phyloP scores from a whole-genome alignment of 2,329 filamentous ascomycete species.

The Elsinoe fawcettii region DNA sequence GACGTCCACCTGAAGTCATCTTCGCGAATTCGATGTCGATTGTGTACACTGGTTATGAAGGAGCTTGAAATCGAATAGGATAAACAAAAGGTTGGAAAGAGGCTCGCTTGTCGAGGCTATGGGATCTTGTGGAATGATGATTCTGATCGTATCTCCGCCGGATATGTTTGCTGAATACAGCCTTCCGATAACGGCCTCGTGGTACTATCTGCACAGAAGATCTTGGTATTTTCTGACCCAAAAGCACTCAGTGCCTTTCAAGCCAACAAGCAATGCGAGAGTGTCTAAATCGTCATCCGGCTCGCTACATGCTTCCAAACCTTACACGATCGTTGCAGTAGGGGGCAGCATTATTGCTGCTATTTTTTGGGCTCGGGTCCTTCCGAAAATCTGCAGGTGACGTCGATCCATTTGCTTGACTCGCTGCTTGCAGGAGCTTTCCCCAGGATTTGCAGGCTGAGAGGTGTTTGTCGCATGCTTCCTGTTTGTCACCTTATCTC shows the following conservation, averaged over 20 bases:
- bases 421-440: constrained; percentile 2
- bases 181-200: neutral
- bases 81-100: too few relatives aligned
- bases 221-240: neutral
- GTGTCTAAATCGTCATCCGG: too few relatives aligned
- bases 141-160: neutral
- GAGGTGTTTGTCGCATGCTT: constrained; percentile 7
- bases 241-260: neutral
- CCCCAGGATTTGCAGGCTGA: constrained; percentile 1
- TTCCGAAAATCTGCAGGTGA: constrained; percentile 7
- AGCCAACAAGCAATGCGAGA: too few relatives aligned
- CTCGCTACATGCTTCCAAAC: too few relatives aligned
- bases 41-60: neutral
- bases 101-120: constrained; percentile 2
- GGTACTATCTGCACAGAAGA: neutral
- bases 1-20: constrained; percentile 33
- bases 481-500: constrained; percentile 1
- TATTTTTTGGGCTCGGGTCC: neutral
- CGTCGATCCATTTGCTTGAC: constrained; percentile 12
- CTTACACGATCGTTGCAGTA: neutral
- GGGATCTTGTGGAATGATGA: neutral
- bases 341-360: neutral
- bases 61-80: too few relatives aligned
- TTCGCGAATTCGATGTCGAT: neutral
- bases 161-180: neutral